phyloP scores from a whole-genome alignment of 805 yeast species.

The Cyberlindnera japonica region DNA sequence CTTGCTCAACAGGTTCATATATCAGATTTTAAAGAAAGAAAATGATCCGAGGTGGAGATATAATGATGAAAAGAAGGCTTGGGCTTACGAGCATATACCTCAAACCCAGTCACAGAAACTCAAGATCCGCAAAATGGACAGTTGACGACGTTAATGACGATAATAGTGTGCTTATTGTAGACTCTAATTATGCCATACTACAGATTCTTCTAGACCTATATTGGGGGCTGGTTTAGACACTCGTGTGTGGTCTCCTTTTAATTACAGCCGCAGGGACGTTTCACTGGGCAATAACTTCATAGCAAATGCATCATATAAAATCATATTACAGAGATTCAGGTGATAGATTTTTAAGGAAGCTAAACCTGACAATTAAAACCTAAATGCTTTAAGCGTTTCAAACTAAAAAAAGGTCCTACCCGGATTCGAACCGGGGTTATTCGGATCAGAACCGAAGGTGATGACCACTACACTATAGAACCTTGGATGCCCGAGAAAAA shows the following conservation, averaged over 20 bases:
- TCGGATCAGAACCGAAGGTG: conserved; percentile 33
- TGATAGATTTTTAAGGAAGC: too few relatives aligned
- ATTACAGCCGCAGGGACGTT: too few relatives aligned
- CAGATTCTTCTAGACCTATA: too few relatives aligned
- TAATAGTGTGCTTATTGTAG: too few relatives aligned
- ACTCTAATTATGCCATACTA: too few relatives aligned
- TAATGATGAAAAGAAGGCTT: conserved; percentile 1
- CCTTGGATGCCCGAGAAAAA: conserved; percentile 17
- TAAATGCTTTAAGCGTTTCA: too few relatives aligned
- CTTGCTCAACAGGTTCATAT: conserved; percentile 7
- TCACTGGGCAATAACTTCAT: too few relatives aligned
- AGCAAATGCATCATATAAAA: too few relatives aligned
- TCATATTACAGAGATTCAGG: too few relatives aligned
- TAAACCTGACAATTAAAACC: too few relatives aligned
- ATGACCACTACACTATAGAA: conserved; percentile 30
- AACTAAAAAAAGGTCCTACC: conserved; percentile 27
- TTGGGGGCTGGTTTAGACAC: too few relatives aligned
- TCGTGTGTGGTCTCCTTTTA: too few relatives aligned
- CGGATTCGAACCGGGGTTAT: conserved; percentile 35
- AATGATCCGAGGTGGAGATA: conserved; percentile 11
- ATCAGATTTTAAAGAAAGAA: conserved; percentile 5
- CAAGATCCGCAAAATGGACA: not conserved
- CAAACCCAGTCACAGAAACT: not conserved
- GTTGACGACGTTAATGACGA: not conserved
- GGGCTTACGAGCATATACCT: conserved; percentile 10